These are phyloP conservation scores for Blastocystis sp. DNA, from an alignment of 352 stramenopile genomes.

Conservation along the genomic window DNA sequence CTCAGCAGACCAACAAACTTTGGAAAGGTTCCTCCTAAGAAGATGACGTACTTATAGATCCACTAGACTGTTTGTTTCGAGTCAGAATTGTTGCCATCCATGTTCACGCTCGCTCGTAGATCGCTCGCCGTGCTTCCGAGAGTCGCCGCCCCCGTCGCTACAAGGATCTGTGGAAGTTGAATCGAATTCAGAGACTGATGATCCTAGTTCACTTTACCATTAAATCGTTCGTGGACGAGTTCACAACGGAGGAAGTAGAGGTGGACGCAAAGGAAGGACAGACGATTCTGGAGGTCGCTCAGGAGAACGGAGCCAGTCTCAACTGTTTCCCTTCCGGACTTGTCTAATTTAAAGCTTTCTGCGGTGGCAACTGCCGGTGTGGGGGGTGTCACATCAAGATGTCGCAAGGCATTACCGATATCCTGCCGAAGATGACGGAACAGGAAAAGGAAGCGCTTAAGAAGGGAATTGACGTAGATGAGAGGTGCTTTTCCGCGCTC, in stretches of 20 bases:
- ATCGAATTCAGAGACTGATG: neutral
- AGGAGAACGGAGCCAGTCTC: slow-evolving; percentile 30
- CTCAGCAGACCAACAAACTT: slow-evolving; percentile 47
- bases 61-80: neutral
- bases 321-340: neutral
- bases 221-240: slow-evolving; percentile 48
- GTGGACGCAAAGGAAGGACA: slow-evolving; percentile 32
- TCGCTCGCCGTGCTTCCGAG: neutral
- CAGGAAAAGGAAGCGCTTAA: slow-evolving; percentile 31
- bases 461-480: slow-evolving; percentile 50
- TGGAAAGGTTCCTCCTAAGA: slow-evolving; percentile 14
- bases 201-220: slow-evolving; percentile 18
- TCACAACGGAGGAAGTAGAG: slow-evolving; percentile 33
- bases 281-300: slow-evolving; percentile 31
- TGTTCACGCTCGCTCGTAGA: neutral
- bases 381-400: slow-evolving; percentile 50
- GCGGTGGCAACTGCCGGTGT: slow-evolving; percentile 43
- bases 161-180: neutral
- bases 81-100: neutral
- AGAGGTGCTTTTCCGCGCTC: neutral
- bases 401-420: neutral
- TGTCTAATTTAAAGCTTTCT: slow-evolving; percentile 5
- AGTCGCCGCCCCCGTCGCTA: neutral
- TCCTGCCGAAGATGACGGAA: neutral
- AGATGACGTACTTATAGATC: slow-evolving; percentile 11